Conservation (phyloP, 2,329 filamentous ascomycete species). For the Ustulina deusta region DNA sequence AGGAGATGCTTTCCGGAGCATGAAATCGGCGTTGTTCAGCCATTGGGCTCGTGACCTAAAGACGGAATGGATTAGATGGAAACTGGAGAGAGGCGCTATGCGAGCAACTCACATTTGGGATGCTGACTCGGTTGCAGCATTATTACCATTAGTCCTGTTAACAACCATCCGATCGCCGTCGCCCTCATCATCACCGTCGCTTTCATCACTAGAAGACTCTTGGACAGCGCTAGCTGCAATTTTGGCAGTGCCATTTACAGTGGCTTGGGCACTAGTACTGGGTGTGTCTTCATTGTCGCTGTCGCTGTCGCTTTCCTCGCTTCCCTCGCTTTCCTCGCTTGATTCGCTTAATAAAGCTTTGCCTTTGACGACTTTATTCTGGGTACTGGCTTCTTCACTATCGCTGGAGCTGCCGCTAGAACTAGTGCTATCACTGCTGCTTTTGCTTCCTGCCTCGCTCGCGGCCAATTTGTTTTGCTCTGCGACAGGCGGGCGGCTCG, state of each 20-base stretch:
- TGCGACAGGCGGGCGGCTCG: constrained; percentile 38
- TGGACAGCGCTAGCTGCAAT: background rate
- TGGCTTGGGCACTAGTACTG: constrained; percentile 4
- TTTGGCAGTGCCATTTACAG: constrained; percentile 3
- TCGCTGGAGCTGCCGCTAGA: constrained; percentile 52
- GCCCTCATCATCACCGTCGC: constrained; percentile 37
- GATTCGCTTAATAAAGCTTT: constrained; percentile 8
- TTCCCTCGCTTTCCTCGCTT: constrained; percentile 32
- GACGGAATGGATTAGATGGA: constrained; percentile 17
- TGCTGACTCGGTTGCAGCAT: constrained; percentile 33
- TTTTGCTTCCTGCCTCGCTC: constrained; percentile 41
- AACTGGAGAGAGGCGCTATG: background rate
- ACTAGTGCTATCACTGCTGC: constrained; percentile 47
- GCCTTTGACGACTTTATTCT: constrained; percentile 20
- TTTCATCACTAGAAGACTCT: constrained; percentile 27
- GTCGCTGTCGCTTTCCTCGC: constrained; percentile 44
- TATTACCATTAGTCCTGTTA: constrained; percentile 40
- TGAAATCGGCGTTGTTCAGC: constrained; percentile 65
- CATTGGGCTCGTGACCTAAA: constrained; percentile 51
- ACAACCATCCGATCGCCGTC: constrained; percentile 38
- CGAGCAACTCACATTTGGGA: constrained; percentile 43
- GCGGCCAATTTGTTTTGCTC: constrained; percentile 36
- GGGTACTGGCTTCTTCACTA: constrained; percentile 19
- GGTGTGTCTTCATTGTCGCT: constrained; percentile 37
- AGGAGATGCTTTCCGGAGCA: constrained; percentile 61